phyloP scores from a whole-genome alignment of 106 monocot species.

The Ottelia alismoides region DNA sequence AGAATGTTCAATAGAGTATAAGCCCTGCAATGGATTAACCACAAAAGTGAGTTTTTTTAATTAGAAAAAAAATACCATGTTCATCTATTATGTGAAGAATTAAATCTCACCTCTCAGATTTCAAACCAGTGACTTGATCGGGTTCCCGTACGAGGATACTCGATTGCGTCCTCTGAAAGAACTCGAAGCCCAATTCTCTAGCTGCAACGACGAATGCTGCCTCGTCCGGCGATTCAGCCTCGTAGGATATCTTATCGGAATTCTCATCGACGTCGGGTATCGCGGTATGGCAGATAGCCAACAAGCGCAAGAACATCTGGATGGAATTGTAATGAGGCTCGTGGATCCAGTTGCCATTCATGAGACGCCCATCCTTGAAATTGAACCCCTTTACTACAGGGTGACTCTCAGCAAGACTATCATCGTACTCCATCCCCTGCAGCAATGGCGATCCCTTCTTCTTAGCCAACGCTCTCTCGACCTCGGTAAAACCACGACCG shows the following conservation, averaged over 20 bases:
- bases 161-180: conserved; percentile 69
- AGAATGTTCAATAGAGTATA: conserved; percentile 15
- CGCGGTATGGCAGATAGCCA: conserved; percentile 84
- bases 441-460: too few species aligned
- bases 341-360: conserved; percentile 68
- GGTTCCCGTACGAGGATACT: conserved; percentile 50
- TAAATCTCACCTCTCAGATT: conserved; percentile 4
- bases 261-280: conserved; percentile 78
- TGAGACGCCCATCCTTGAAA: conserved; percentile 58
- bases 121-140: conserved; percentile 22
- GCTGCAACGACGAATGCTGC: conserved; percentile 95
- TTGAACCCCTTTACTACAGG: conserved; percentile 74
- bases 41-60: too few species aligned
- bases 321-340: conserved; percentile 41
- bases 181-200: conserved; percentile 82
- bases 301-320: conserved; percentile 47
- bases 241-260: conserved; percentile 47
- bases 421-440: too few species aligned
- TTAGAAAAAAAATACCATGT: too few species aligned
- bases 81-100: too few species aligned
- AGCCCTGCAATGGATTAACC: conserved; percentile 4
- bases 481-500: too few species aligned
- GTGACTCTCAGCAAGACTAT: conserved; percentile 4
- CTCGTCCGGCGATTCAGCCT: conserved; percentile 97
- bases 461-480: conserved; percentile 62